Evolutionary conservation across 106 monocot genomes (phyloP).

Genomic region (Dioscorea dumetorum): DNA sequence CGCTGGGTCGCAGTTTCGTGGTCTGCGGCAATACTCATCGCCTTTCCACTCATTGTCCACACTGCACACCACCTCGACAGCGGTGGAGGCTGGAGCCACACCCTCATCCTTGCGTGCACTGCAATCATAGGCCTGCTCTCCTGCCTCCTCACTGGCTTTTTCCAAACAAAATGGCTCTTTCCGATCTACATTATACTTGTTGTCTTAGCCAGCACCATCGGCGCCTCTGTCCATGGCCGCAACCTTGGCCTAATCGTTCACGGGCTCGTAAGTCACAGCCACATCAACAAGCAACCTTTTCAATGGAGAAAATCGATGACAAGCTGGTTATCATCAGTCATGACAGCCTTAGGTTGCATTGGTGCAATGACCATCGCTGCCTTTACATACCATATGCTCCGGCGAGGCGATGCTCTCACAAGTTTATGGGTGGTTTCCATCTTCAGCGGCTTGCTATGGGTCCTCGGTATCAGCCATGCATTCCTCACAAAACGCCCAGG

Average conservation of each 20-base stretch:
- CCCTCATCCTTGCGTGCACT: constrained; percentile 24
- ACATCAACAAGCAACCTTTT: constrained; percentile 8
- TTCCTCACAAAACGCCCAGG: constrained; percentile 19
- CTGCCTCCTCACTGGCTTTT: constrained; percentile 53
- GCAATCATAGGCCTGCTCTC: constrained; percentile 22
- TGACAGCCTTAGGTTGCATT: constrained; percentile 25
- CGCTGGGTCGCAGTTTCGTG: constrained; percentile 41
- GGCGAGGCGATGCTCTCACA: constrained; percentile 35
- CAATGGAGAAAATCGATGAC: constrained; percentile 9
- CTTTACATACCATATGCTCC: constrained; percentile 64
- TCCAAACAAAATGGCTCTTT: constrained; percentile 42
- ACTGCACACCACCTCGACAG: constrained; percentile 17
- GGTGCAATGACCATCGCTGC: constrained; percentile 35
- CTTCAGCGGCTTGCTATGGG: constrained; percentile 47
- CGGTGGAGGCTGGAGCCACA: too few species aligned
- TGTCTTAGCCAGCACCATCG: constrained; percentile 9
- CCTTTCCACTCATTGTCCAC: constrained; percentile 19
- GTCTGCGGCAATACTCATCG: constrained; percentile 23
- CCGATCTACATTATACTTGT: constrained; percentile 40
- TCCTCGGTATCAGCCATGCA: constrained; percentile 30
- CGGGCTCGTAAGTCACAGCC: constrained; percentile 3
- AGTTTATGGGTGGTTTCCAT: constrained; percentile 58
- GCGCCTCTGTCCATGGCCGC: constrained; percentile 29
- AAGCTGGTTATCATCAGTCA: constrained; percentile 21
- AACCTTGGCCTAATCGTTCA: constrained; percentile 40